These are phyloP conservation scores for Colletotrichum lindemuthianum DNA, from an alignment of 2,329 filamentous ascomycete species.

Conservation along the genomic window DNA sequence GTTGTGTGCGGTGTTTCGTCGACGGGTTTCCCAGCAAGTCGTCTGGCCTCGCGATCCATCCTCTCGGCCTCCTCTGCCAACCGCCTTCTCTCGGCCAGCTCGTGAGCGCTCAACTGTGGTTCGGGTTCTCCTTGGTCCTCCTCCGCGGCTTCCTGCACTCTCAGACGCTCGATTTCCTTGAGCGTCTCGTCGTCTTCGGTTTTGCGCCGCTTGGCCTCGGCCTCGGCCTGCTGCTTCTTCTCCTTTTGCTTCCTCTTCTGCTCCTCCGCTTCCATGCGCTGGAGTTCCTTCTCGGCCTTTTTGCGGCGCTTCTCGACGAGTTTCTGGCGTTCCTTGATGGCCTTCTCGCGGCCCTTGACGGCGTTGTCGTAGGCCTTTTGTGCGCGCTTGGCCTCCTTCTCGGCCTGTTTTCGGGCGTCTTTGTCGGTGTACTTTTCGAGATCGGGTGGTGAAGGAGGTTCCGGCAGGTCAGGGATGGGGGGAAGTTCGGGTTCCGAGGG, in stretches of 20 bases:
- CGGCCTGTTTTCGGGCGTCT: slow-evolving; percentile 72
- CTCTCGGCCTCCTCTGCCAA: slow-evolving; percentile 12
- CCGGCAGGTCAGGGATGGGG: slow-evolving; percentile 60
- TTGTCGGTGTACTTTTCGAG: slow-evolving; percentile 69
- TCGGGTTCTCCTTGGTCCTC: slow-evolving; percentile 36
- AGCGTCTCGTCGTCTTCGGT: too few relatives aligned
- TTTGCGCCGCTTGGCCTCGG: slow-evolving; percentile 32
- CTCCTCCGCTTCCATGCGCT: slow-evolving; percentile 45
- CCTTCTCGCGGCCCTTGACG: slow-evolving; percentile 73
- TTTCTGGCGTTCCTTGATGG: slow-evolving; percentile 71
- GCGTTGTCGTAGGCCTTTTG: slow-evolving; percentile 74
- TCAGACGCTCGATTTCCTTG: neutral
- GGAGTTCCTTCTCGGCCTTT: slow-evolving; percentile 53
- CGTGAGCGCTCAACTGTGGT: slow-evolving; percentile 7
- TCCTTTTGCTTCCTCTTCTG: slow-evolving; percentile 45
- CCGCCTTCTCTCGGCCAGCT: too few relatives aligned
- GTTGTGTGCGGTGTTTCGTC: neutral
- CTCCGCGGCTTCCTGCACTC: slow-evolving; percentile 34
- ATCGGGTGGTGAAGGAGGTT: slow-evolving; percentile 65
- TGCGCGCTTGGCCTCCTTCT: slow-evolving; percentile 72
- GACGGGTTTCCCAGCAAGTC: neutral
- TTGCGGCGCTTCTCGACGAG: slow-evolving; percentile 64
- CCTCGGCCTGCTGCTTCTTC: slow-evolving; percentile 32
- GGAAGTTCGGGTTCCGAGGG: slow-evolving; percentile 45
- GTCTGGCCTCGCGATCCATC: slow-evolving; percentile 1